A percentile compares a stretch with the other conserved stretches of the same genome.
These are phyloP conservation scores for Penicillium brasilianum DNA, from an alignment of 2,329 filamentous ascomycete genomes.

Conservation along the genomic window DNA sequence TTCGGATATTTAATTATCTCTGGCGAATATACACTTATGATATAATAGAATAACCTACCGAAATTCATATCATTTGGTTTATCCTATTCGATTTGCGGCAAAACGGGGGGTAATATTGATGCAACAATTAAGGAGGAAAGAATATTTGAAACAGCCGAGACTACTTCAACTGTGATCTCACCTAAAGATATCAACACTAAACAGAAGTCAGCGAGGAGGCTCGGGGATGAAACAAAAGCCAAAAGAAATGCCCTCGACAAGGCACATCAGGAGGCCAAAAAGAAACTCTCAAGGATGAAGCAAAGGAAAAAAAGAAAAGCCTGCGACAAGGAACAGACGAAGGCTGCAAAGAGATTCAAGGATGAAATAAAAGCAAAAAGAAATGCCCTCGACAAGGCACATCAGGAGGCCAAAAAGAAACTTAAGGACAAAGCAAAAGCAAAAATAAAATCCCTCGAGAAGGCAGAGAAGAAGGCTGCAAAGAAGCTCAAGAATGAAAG, in stretches of 20 bases:
- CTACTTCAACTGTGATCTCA: background rate
- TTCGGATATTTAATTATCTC: background rate
- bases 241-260: background rate
- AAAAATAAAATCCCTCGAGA: background rate
- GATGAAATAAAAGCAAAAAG: background rate
- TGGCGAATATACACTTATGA: background rate
- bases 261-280: background rate
- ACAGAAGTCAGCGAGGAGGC: background rate
- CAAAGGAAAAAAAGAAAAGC: background rate
- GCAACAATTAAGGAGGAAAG: background rate
- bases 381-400: background rate
- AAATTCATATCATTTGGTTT: no score
- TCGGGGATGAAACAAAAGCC: background rate
- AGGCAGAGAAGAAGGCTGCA: background rate
- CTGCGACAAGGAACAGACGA: background rate
- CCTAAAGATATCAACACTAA: conserved; percentile 1
- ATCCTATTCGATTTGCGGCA: conserved; percentile 1
- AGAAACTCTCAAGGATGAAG: background rate
- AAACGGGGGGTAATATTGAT: background rate
- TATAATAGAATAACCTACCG: no score
- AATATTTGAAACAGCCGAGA: background rate
- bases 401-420: background rate
- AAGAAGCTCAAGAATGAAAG: background rate
- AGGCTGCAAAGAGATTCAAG: background rate
- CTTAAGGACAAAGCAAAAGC: background rate